Evolutionary conservation across 2,329 filamentous ascomycete species (phyloP), one percentile per base, ranked within the genome.

Genomic region (Truncatella angustata): DNA sequence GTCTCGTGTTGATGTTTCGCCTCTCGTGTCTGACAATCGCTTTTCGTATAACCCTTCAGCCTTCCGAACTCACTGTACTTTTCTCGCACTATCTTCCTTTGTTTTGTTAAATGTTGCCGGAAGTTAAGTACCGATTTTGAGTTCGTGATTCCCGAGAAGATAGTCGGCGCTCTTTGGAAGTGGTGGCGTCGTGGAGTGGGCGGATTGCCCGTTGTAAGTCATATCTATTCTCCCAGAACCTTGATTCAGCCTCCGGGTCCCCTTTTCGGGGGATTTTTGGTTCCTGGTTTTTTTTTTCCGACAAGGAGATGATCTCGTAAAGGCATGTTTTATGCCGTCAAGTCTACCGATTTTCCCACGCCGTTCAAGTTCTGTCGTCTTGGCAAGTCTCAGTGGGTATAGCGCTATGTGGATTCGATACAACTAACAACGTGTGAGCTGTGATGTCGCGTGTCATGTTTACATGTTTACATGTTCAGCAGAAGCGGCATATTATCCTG

Each of bases 131-230:
- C 14, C 21, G 24, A 12, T 20, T 24, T 24, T 24, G 21, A n/a
- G 21, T 44, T 26, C 11, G 20, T 16, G 21, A 23, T 28, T 14
- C 23, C 12, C 40, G 40, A 44, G 28, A 44, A 14, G 11, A 16
- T 44, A n/a, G n/a, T n/a, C n/a, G n/a, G n/a, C n/a, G n/a, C n/a
- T 14, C 14, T 9, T 32, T 32, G 14, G 28, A 32, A 16, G n/a
- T 40, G 37, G 37, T 44, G 40, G 40, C 40, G 40, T 24, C 21
- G 40, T 23, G 40, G 40, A 18, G 40, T 5, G 10, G 21, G 40
- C 40, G 40, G 40, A 44, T 44, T 44, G 40, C 40, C 37, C 40
- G 40, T 44, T 44, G 21, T 44, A 28, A 24, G 40, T 23, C 40
- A 24, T 44, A 4, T 23, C 16, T 44, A 14, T 20, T 26, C 24